Base-by-base conservation (phyloP, 345 rosid genomes). In the Populus nigra region DNA sequence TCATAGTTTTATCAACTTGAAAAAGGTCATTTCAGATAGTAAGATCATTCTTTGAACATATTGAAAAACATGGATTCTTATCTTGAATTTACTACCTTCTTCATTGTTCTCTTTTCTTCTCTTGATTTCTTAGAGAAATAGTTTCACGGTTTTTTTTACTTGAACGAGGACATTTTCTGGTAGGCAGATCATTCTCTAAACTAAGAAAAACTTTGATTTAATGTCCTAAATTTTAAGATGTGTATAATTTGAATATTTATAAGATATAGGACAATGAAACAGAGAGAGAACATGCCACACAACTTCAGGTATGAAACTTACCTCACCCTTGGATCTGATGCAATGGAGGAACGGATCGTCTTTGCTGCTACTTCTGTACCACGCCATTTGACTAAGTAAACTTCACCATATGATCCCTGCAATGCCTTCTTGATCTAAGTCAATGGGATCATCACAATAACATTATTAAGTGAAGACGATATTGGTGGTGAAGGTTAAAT, bases 341-440 rank as follows among this genome's bases (percentile, higher is more conserved):
- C 90, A 69, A 90, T 88, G 78, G 90, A 86, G 41, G 91, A 88
- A 38, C 88, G 88, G 25, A 88, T 90, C n/a, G 90, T 88, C 81
- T 90, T 90, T 74, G 91, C 91, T 7, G 91, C 91, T 69, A 90
- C 83, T 78, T 86, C 89, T 63, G 91, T 90, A 73, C 90, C 93
- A 22, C 89, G 88, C 90, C 94, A 90, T 76, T 85, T 90, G 65
- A 88, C 94, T 36, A 84, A 71, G 79, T 88, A 90, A 74, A 90
- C 81, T 82, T 88, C 93, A 69, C 93, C 90, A 72, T 79, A 90
- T 45, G 90, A 80, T 77, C 91, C 94, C 91, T 88, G 85, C 49
- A 25, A 22, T 59, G 27, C 20, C 68, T 36, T 69, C 45, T 72
- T 29, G 57, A 65, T 50, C 72, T 70, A 50, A 74, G 67, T 59